phyloP scores from a whole-genome alignment of 352 stramenopile species.

The Phytophthora vignae region DNA sequence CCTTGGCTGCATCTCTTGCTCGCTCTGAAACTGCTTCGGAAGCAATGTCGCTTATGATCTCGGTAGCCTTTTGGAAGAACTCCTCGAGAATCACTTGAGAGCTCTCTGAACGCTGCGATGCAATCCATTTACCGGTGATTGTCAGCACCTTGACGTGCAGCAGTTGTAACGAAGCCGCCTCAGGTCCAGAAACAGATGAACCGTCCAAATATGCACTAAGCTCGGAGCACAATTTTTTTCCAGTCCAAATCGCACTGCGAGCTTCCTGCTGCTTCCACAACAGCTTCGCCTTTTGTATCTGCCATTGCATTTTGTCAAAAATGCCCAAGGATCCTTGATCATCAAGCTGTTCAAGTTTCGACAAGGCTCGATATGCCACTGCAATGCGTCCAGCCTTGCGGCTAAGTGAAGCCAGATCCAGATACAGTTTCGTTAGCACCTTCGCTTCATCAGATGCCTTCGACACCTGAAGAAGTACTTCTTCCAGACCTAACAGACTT shows the following conservation, averaged over 20 bases:
- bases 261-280: slow-evolving; percentile 80
- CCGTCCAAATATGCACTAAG: slow-evolving; percentile 41
- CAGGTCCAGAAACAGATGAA: slow-evolving; percentile 13
- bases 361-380: slow-evolving; percentile 70
- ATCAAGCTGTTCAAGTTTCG: slow-evolving; percentile 69
- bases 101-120: slow-evolving; percentile 92
- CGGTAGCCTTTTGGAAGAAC: slow-evolving; percentile 89
- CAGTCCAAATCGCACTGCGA: slow-evolving; percentile 77
- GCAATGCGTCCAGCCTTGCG: slow-evolving; percentile 72
- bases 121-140: slow-evolving; percentile 93
- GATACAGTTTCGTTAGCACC: slow-evolving; percentile 59
- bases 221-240: slow-evolving; percentile 63
- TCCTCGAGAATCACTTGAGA: slow-evolving; percentile 93
- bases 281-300: slow-evolving; percentile 82
- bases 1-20: slow-evolving; percentile 66
- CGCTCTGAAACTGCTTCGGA: slow-evolving; percentile 42
- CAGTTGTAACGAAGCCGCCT: slow-evolving; percentile 49
- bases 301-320: slow-evolving; percentile 65
- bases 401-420: slow-evolving; percentile 64
- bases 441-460: slow-evolving; percentile 30
- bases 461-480: slow-evolving; percentile 60
- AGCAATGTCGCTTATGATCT: slow-evolving; percentile 64
- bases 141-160: slow-evolving; percentile 73
- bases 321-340: slow-evolving; percentile 38
- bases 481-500: slow-evolving; percentile 67